Evolutionary conservation across 345 rosid genomes (phyloP), one percentile per base, ranked within the genome.

Genomic region (Populus pruinosa): DNA sequence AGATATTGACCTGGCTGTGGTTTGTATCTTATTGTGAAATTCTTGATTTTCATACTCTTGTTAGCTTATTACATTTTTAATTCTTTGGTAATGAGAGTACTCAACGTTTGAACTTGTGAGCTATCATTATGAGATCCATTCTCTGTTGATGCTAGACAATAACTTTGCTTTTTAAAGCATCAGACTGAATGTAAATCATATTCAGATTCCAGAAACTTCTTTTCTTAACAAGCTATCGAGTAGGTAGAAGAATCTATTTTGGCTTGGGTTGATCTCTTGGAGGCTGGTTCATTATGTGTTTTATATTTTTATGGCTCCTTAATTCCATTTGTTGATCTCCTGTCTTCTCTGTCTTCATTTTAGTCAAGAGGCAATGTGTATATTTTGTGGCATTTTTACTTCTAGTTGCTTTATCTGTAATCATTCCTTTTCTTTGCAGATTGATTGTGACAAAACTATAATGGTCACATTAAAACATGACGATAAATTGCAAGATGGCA

Each of bases 401-500:
- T 49, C 76, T 14, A 43, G 63, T 63, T 33, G 33, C 69, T 76
- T 81, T 68, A 68, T 69, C 79, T 38, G 63, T 76, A 66, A 79
- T 29, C 69, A 33, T 29, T 69, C 66, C 68, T 82, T 43, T 73
- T 62, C 72, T 72, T 79, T 87, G 86, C 96, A 96, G 91, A 92
- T 92, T 82, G 98, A 96, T 83, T 91, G 91, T 80, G 96, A 94
- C 88, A 94, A 96, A 91, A 86, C 95, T 78, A 81, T 96, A 47
- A 85, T 94, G 97, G 98, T 96, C 82, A 88, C 95, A 23, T 77
- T 95, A 81, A 95, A 95, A 85, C 97, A 95, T 81, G 99, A 93
- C 79, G 99, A 95, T 76, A 95, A 93, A 85, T 86, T 95, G 81
- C 97, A 90, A 79, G 99, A 95, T 85, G 98, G 97, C 64, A 83